phyloP scores from a whole-genome alignment of 139 green algal species.

The Haematococcus sp. region DNA sequence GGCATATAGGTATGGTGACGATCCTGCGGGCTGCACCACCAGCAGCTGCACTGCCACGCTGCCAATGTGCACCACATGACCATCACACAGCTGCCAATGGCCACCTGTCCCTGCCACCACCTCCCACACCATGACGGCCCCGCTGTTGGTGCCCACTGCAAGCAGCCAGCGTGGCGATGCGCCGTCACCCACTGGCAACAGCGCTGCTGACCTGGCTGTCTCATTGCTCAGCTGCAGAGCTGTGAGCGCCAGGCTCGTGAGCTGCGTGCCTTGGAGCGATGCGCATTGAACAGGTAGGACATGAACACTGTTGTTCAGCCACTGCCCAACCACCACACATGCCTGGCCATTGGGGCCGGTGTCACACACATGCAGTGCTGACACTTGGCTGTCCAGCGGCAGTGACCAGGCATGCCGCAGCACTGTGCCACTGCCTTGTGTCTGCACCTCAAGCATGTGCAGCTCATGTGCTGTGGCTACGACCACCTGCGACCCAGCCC shows the following conservation, averaged over 20 bases:
- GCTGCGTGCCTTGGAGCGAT: background rate
- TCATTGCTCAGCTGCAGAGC: conserved; percentile 11
- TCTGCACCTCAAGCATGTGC: background rate
- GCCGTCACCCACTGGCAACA: conserved; percentile 6
- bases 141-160: conserved; percentile 16
- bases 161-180: background rate
- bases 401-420: background rate
- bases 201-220: conserved; percentile 17
- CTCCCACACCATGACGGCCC: conserved; percentile 16
- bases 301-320: conserved; percentile 14
- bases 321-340: conserved; percentile 14
- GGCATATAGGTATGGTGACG: conserved; percentile 10
- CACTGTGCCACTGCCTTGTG: background rate
- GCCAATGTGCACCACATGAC: conserved; percentile 12
- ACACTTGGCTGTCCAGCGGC: background rate
- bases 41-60: conserved; percentile 24
- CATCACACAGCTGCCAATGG: background rate
- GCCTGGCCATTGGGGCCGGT: background rate
- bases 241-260: background rate
- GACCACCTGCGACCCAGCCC: background rate
- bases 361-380: conserved; percentile 6
- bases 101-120: background rate
- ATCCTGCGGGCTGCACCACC: background rate
- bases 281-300: background rate
- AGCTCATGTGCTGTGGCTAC: background rate